Base-by-base conservation (phyloP, 371 early-diverging fungal genomes). In the Gilbertella persicaria region DNA sequence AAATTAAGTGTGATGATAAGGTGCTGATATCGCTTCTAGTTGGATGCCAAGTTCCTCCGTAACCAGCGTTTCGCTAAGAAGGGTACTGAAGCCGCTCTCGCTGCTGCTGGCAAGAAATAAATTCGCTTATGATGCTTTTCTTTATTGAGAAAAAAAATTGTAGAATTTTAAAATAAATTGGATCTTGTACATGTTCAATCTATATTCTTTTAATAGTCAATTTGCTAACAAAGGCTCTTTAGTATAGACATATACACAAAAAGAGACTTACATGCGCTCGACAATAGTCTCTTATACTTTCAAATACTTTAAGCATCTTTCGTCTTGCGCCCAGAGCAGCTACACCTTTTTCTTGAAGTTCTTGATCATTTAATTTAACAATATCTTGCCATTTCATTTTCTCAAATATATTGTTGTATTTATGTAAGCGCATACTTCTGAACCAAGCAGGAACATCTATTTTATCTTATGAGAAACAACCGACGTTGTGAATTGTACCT, bases 41-140 rank as follows among this genome's bases (percentile, higher is more conserved):
- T 94, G 55, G 94, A 93, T 85, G 90, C 95, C 83, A 97, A 97
- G 90, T 97, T 97, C 91, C 71, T 93, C 72, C 93, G 97, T 72
- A 98, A 98, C 93, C 96, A 96, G 84, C 92, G 96, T 67, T 94
- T 86, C 78, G 98, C 97, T 71, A 92, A 90, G 88, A 86, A 87
- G 77, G 96, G 78, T 62, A 75, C 75, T 42, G 51, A 65, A 53
- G 63, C 62, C 60, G 55, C 61, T 66, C 70, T 66, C 59, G 83
- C 62, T 68, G 83, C 68, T 62, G 71, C 64, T 66, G 63, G 24
- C 44, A 60, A 60, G 54, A 80, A 95, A 95, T 58, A 97, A 78
- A 26, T 24, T 21, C 9, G 23, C 33, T 33, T 42, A 42, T 3
- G 21, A 42, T n/a, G 9, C 33, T 46, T 30, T 33, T 35, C 10